Evolutionary conservation across 371 early-diverging fungal genomes (phyloP).

Genomic region (Apophysomyces variabilis): DNA sequence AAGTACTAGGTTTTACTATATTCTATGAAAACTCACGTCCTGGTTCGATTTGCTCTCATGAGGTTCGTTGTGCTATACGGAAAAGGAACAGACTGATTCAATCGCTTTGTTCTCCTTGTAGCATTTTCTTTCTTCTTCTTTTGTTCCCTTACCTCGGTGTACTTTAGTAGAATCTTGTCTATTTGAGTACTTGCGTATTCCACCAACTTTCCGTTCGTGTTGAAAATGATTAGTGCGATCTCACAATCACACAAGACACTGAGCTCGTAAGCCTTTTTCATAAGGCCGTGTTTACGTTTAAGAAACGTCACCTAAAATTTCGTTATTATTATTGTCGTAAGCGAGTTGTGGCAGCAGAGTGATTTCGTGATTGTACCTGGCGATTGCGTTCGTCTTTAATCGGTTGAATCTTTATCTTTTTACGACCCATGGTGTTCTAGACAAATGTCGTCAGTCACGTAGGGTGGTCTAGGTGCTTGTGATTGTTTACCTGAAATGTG

Average conservation of each 20-base stretch:
- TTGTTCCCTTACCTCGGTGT: slow-evolving; percentile 77
- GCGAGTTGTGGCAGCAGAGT: neutral
- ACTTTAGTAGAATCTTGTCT: slow-evolving; percentile 89
- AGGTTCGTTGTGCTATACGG: slow-evolving; percentile 40
- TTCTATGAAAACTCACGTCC: slow-evolving; percentile 31
- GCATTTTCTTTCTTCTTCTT: neutral
- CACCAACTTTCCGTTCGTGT: slow-evolving; percentile 88
- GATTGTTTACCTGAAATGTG: slow-evolving; percentile 12
- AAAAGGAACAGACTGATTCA: neutral
- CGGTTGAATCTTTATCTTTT: slow-evolving; percentile 95
- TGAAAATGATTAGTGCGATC: slow-evolving; percentile 94
- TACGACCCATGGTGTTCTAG: slow-evolving; percentile 81
- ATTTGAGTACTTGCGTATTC: slow-evolving; percentile 93
- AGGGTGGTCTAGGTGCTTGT: neutral
- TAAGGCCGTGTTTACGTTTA: slow-evolving; percentile 97
- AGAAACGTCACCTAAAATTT: slow-evolving; percentile 8
- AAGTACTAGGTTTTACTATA: neutral
- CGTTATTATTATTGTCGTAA: neutral
- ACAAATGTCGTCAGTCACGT: neutral
- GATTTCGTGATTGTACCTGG: slow-evolving; percentile 63
- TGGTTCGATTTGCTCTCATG: slow-evolving; percentile 52
- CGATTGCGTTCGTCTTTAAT: slow-evolving; percentile 95
- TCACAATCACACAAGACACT: slow-evolving; percentile 97
- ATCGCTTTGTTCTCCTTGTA: neutral
- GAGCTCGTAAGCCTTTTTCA: slow-evolving; percentile 99